Evolutionary conservation across 2,329 filamentous ascomycete genomes (phyloP), one percentile per base, ranked within the genome.

Genomic region (Cytospora leucostoma): DNA sequence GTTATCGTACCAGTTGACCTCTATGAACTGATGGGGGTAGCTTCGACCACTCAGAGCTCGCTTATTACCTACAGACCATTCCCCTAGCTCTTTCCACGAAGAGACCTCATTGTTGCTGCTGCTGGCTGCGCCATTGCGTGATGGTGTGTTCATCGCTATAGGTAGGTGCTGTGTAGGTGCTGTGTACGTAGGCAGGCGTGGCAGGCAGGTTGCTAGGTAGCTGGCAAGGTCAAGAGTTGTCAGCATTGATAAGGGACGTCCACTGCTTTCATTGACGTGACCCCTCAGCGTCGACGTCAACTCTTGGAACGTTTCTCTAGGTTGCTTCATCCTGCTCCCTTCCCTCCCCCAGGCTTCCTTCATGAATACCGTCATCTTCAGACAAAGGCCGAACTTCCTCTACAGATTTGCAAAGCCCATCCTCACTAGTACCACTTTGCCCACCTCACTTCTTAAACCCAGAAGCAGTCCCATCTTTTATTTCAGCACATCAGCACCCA

Each of bases 401-500:
- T 34, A 53, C 49, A 62, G 47, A 54, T 15, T 50, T n/a, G 21
- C 55, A 56, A 64, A 56, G 32, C 58, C 47, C 19, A 34, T 38
- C n/a, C 37, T 54, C 21, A 47, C 38, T n/a, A 50, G 27, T 37
- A 32, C 27, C 49, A 32, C 27, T 10, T 5, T 17, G 17, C 33
- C 21, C 17, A 33, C 47, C 27, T 15, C 35, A 50, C 19, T 17
- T 15, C 12, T 12, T n/a, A 55, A 17, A 17, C 1, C 33, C 32
- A 54, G 47, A 34, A 50, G 33, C 15, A 37, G 8, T 55, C 15
- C 19, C 19, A 33, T 35, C 19, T 4, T 17, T 27, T 1, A 21
- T 10, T 63, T 61, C 54, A 38, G 57, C 35, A 61, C 55, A 3
- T 59, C 64, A 19, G 27, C 71, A 56, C 38, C 62, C 7, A 70